Evolutionary conservation across 1,284 basidiomycete genomes (phyloP), one percentile per base, ranked within the genome.

Genomic region (Rhizoctonia solani): DNA sequence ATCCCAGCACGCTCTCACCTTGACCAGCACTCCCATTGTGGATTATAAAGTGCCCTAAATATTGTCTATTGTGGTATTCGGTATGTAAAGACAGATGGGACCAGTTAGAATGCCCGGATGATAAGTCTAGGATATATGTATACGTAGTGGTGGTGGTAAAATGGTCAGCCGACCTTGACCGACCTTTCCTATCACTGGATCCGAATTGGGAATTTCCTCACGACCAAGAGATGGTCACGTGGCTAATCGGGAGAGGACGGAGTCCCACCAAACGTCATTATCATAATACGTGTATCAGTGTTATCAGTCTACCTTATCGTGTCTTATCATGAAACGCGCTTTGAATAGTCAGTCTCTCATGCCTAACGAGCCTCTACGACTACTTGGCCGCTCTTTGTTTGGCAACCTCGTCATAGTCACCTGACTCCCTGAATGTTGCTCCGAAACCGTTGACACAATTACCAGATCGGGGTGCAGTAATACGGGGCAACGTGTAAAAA

Each of bases 111-210:
- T n/a, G n/a, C n/a, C n/a, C n/a, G n/a, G n/a, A n/a, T n/a, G n/a
- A n/a, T n/a, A n/a, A n/a, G 29, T 37, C 47, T 47, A 46, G 11
- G 23, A 42, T n/a, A n/a, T n/a, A n/a, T n/a, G n/a, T n/a, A n/a
- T n/a, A n/a, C n/a, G n/a, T 19, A 32, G 16, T 29, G 14, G 52
- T 42, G 25, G 55, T 63, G 58, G 47, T 50, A 50, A 21, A 50
- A 42, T 46, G 44, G 59, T 65, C 59, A 65, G 49, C 49, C 59
- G 59, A 53, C 59, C n/a, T 30, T 42, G 59, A 53, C 50, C 50
- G 50, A 32, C 27, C 27, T 21, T 53, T 21, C 59, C 49, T 65
- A 65, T 65, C 59, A 50, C 19, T 29, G 58, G 59, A 65, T 52
- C 59, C 59, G 49, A 65, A 65, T 47, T 37, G 19, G 49, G 50